These are phyloP conservation scores for Colletotrichum caudatum DNA, from an alignment of 2,329 filamentous ascomycete genomes.

Conservation along the genomic window DNA sequence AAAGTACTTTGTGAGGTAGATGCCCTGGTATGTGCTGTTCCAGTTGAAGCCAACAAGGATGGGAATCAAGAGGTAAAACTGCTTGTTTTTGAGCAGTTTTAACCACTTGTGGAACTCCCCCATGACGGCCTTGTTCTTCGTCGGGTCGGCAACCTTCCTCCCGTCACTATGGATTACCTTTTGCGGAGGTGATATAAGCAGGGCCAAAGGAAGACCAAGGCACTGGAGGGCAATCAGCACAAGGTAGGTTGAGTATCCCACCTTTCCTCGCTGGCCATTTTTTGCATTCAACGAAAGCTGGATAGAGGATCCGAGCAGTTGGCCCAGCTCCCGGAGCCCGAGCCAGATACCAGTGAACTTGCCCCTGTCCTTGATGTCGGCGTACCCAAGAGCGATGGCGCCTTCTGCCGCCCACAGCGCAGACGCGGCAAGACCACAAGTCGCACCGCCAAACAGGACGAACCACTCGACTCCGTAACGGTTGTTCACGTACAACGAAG, in stretches of 20 bases:
- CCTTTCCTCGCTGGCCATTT: slow-evolving; percentile 57
- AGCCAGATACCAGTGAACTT: slow-evolving; percentile 65
- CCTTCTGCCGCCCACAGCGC: slow-evolving; percentile 51
- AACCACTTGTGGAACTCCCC: slow-evolving; percentile 54
- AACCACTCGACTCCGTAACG: slow-evolving; percentile 58
- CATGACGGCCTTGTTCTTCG: slow-evolving; percentile 53
- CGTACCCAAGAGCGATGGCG: slow-evolving; percentile 49
- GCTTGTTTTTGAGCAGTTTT: slow-evolving; percentile 55
- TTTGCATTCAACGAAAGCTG: slow-evolving; percentile 62
- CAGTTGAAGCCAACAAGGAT: slow-evolving; percentile 64
- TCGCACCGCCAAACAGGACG: slow-evolving; percentile 56
- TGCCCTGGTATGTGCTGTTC: slow-evolving; percentile 63
- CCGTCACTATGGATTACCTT: slow-evolving; percentile 58
- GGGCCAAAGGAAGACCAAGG: slow-evolving; percentile 58
- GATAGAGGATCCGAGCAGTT: slow-evolving; percentile 64
- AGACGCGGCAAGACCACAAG: slow-evolving; percentile 55
- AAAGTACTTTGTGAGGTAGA: slow-evolving; percentile 65
- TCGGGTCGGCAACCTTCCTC: slow-evolving; percentile 46
- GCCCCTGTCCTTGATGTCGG: slow-evolving; percentile 59
- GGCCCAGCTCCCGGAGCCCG: slow-evolving; percentile 63
- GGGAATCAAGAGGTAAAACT: slow-evolving; percentile 62
- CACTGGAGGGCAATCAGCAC: slow-evolving; percentile 59
- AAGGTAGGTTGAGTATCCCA: slow-evolving; percentile 57
- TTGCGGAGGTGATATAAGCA: slow-evolving; percentile 59
- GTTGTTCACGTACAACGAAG: slow-evolving; percentile 58